These are phyloP conservation scores for Sporothrix schenckii DNA, from an alignment of 2,329 filamentous ascomycete genomes.

Conservation along the genomic window DNA sequence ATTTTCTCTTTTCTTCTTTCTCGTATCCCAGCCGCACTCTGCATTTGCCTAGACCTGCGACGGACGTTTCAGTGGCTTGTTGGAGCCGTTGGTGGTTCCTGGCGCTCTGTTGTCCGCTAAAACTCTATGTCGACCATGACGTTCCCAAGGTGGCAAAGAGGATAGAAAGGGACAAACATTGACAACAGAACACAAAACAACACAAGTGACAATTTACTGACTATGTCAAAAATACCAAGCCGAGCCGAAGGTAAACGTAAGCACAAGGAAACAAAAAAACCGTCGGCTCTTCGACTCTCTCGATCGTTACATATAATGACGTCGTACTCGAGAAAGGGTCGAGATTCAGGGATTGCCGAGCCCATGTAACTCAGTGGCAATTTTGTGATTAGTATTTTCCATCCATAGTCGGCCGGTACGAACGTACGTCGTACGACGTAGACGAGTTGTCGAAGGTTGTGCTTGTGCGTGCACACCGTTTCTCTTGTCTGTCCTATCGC, in stretches of 20 bases:
- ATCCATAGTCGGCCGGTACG: not conserved
- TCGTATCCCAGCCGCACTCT: not conserved
- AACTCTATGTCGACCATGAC: not conserved
- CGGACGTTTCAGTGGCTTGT: constrained; percentile 7
- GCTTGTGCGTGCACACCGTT: not conserved
- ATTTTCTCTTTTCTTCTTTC: not conserved
- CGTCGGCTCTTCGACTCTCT: not conserved
- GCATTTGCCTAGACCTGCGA: not conserved
- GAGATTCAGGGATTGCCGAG: not conserved
- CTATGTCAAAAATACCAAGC: not conserved
- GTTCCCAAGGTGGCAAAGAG: constrained; percentile 9
- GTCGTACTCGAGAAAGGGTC: not conserved
- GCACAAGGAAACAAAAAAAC: not conserved
- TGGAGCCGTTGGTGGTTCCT: constrained; percentile 11
- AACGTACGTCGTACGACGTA: not conserved
- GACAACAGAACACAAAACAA: not conserved
- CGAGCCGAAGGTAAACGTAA: not conserved
- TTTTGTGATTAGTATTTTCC: not conserved
- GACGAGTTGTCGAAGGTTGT: not conserved
- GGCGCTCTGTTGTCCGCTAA: not conserved
- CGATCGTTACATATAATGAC: not conserved
- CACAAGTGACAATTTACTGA: not conserved
- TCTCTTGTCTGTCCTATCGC: not conserved
- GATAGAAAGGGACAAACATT: not conserved
- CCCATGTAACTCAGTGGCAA: not conserved